Percentiles rank a stretch among this genome's conserved stretches.
These are phyloP conservation scores for Phytophthora niederhauseri DNA, from an alignment of 352 stramenopile species.

Conservation along the genomic window DNA sequence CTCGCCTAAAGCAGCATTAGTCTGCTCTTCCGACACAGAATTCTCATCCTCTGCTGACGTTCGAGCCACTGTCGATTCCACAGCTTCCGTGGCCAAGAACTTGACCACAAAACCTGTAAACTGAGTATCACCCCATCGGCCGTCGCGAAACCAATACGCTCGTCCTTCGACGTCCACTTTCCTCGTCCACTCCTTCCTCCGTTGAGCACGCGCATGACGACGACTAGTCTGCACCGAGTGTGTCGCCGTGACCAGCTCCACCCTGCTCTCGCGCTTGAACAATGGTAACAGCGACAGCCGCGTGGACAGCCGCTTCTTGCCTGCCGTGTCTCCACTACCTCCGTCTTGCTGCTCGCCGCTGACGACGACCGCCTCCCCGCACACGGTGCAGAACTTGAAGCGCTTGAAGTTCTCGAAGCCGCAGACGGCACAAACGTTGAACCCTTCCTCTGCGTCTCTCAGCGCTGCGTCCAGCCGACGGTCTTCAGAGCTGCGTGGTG, in stretches of 20 bases:
- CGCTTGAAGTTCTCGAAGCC: slow-evolving; percentile 56
- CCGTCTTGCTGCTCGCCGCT: background rate
- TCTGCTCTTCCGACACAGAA: background rate
- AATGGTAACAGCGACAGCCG: slow-evolving; percentile 22
- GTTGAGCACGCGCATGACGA: slow-evolving; percentile 20
- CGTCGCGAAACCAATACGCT: slow-evolving; percentile 42
- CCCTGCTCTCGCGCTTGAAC: slow-evolving; percentile 20
- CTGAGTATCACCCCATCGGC: slow-evolving; percentile 22
- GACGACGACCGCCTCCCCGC: slow-evolving; percentile 32
- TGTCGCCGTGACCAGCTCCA: slow-evolving; percentile 25
- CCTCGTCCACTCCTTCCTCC: slow-evolving; percentile 48
- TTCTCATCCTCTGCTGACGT: background rate
- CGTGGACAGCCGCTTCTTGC: slow-evolving; percentile 18
- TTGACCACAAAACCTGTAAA: slow-evolving; percentile 27
- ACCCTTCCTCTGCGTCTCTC: slow-evolving; percentile 46
- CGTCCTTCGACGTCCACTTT: slow-evolving; percentile 45
- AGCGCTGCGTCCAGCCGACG: slow-evolving; percentile 46
- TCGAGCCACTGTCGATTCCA: background rate
- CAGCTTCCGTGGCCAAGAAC: slow-evolving; percentile 11
- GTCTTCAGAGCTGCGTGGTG: slow-evolving; percentile 21
- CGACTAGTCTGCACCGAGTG: slow-evolving; percentile 12
- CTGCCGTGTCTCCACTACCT: slow-evolving; percentile 5
- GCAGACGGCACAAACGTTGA: slow-evolving; percentile 41
- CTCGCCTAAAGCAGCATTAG: background rate
- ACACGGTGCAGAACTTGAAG: slow-evolving; percentile 47